Conservation (phyloP, 1,284 basidiomycete genomes). For the Trichosporon asahii region DNA sequence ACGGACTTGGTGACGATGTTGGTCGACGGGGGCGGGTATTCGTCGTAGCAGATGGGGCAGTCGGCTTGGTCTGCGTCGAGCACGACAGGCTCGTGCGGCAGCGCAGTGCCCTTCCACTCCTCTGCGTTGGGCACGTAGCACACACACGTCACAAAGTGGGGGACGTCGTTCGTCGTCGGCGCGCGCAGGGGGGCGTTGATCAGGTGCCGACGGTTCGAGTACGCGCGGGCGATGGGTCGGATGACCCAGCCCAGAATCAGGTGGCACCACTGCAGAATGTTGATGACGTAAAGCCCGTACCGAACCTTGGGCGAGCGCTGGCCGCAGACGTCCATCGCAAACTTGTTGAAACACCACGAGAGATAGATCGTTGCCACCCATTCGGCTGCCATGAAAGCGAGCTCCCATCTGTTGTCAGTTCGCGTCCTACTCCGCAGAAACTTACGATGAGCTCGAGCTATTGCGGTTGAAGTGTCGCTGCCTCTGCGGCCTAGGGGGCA, state of each 20-base stretch:
- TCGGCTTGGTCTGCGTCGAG: neutral
- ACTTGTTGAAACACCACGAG: neutral
- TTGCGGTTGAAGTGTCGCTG: neutral
- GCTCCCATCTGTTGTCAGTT: neutral
- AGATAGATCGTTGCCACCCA: constrained; percentile 2
- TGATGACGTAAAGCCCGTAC: neutral
- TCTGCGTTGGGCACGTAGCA: neutral
- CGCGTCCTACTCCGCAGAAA: neutral
- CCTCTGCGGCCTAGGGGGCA: neutral
- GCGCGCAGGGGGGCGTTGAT: neutral
- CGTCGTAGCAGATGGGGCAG: neutral
- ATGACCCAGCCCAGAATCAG: neutral
- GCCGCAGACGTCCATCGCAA: neutral
- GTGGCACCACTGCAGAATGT: neutral
- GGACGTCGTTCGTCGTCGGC: neutral
- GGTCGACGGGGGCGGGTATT: neutral
- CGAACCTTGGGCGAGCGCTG: neutral
- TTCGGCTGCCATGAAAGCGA: neutral
- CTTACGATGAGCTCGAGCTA: neutral
- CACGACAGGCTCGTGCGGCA: neutral
- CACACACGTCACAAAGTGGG: neutral
- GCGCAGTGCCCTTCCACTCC: neutral
- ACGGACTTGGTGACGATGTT: neutral
- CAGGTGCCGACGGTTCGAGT: neutral
- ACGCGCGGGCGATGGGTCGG: neutral